Base-by-base conservation (phyloP, 345 rosid genomes). In the Gossypium stocksii region DNA sequence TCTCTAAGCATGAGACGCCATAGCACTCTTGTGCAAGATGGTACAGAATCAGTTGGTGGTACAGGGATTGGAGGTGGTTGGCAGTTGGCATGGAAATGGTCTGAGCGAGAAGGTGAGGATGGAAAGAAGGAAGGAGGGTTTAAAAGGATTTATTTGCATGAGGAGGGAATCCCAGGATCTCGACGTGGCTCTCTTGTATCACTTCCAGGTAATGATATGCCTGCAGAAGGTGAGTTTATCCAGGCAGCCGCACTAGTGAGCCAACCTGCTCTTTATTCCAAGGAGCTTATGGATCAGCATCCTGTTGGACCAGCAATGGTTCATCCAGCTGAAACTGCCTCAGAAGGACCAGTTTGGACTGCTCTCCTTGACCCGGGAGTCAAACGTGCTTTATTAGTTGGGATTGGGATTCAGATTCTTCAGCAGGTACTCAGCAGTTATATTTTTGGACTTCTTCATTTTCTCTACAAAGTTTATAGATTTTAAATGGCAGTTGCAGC, bases 51-150 rank as follows among this genome's bases (percentile, higher is more conserved):
- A 63, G 88, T 71, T 17, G 78, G 88, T 54, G 78, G 90, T 53
- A 85, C 93, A 65, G 98, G 97, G n/a, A 92, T 94, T 68, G 97
- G 98, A 61, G 92, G 97, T 25, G 98, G 98, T 46, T 95, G 99
- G 99, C 97, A 93, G 80, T 82, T 95, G 89, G 98, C 98, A 5
- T 95, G 93, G 83, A 89, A 92, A 84, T 91, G 92, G 88, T 25
- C 88, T 3, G 89, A 83, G 82, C 87, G 77, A 74, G 94, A 91
- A 72, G 94, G 92, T 0, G 88, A 85, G 63, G 90, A 84, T 66
- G 89, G 93, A 76, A 82, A 83, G 85, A 88, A 88, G 85, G 88
- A 86, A 89, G 93, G 91, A 66, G 91, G 86, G 9, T 92, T 89
- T 82, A 89, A 91, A 81, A 90, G 97, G 80, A 81, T 92, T 71